Evolutionary conservation across 805 yeast genomes (phyloP), one percentile per base, ranked within the genome.

Genomic region (Starmerella sirachaensis): DNA sequence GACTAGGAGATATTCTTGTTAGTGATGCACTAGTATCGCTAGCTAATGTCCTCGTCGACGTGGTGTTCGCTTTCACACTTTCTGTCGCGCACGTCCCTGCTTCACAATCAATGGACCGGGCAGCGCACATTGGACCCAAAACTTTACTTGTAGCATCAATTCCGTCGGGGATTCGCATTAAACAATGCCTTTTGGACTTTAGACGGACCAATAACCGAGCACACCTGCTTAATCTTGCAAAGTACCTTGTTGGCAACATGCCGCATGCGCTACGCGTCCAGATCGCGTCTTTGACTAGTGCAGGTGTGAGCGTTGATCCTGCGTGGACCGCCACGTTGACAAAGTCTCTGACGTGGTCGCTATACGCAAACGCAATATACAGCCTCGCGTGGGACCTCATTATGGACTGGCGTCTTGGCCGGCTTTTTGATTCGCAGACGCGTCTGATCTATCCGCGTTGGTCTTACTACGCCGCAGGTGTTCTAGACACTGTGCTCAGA

Each of bases 301-400:
- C n/a, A n/a, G n/a, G n/a, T n/a, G n/a, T n/a, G n/a, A 27, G 41
- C 13, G 45, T 32, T 10, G 21, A 14, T 12, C 30, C 35, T 4
- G 38, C 30, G 19, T 22, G 18, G 13, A 31, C 31, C n/a, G 19
- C 2, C 26, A 19, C 31, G 11, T 22, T 41, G 11, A 26, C 36
- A 9, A 32, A 37, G 22, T 36, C 47, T 19, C 26, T 59, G 2
- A 60, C 63, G 56, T 49, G 56, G 48, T 61, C 62, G 49, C 74
- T 68, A 42, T 52, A 76, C 1, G 50, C 80, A 28, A 84, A 81
- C 54, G 79, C 97, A 0, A 50, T 72, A 0, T 91, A 80, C 56
- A 70, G 93, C 12, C 80, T 83, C 43, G 61, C 73, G 38, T 91
- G 99, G 99, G 99, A 91, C 57, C 58, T 88, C 10, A 69, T 69